A percentile compares a stretch with the other conserved stretches of the same genome.
Conservation (phyloP, 2,329 filamentous ascomycete species). For the Periconia macrospinosa region DNA sequence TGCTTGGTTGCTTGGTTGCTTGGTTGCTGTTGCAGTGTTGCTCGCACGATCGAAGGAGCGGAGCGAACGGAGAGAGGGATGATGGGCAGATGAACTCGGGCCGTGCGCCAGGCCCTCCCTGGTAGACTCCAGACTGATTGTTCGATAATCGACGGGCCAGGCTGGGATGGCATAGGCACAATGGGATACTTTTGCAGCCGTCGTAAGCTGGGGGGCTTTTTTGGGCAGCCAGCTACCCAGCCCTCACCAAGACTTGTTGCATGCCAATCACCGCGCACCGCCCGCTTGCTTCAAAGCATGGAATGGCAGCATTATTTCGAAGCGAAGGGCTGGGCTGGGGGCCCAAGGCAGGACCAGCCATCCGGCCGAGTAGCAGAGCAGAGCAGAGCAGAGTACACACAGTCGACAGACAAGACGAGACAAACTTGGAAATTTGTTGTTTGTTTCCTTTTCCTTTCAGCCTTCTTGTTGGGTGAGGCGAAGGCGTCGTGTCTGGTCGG, state of each 20-base stretch:
- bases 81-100: slow-evolving; percentile 27
- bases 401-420: neutral
- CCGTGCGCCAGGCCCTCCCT: slow-evolving; percentile 22
- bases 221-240: neutral
- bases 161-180: neutral
- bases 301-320: too few species aligned
- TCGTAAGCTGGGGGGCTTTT: slow-evolving; percentile 6
- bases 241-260: too few species aligned
- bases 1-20: neutral
- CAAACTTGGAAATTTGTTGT: too few species aligned
- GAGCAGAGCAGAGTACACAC: neutral
- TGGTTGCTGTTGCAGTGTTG: neutral
- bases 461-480: slow-evolving; percentile 31
- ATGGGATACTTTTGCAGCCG: slow-evolving; percentile 3
- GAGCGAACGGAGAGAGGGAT: neutral
- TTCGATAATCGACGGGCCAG: neutral
- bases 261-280: too few species aligned
- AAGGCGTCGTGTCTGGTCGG: slow-evolving; percentile 6
- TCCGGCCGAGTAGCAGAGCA: too few species aligned
- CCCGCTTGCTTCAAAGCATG: too few species aligned
- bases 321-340: too few species aligned
- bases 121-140: too few species aligned
- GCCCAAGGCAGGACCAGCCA: neutral
- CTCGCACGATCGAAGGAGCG: neutral
- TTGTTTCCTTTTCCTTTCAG: slow-evolving; percentile 14